Evolutionary conservation across 768 basidiomycete genomes (phyloP).

Genomic region (Daedaleopsis nitida): DNA sequence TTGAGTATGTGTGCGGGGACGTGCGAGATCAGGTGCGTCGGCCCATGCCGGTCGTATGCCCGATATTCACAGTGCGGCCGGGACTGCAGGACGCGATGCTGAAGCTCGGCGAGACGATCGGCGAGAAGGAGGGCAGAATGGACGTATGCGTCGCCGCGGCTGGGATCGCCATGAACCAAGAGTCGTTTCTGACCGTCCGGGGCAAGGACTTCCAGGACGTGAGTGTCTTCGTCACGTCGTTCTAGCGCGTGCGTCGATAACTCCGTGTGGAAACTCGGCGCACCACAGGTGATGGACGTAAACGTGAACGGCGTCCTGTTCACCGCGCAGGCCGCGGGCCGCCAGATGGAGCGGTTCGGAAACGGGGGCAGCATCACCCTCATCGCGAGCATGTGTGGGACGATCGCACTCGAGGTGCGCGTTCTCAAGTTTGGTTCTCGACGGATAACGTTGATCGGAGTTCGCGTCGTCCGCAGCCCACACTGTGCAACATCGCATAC

Average conservation of each 20-base stretch:
- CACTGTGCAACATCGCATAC: slow-evolving; percentile 55
- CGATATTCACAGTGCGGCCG: neutral
- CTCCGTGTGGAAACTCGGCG: too few relatives aligned
- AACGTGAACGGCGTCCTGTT: slow-evolving; percentile 49
- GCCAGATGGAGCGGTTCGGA: slow-evolving; percentile 36
- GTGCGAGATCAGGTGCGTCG: slow-evolving; percentile 58
- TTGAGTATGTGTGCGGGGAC: slow-evolving; percentile 65
- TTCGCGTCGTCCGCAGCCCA: slow-evolving; percentile 40
- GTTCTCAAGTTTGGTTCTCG: neutral
- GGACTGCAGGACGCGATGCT: slow-evolving; percentile 37
- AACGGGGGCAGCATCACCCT: slow-evolving; percentile 40
- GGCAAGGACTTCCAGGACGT: slow-evolving; percentile 64
- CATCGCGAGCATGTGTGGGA: slow-evolving; percentile 44
- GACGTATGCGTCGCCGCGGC: slow-evolving; percentile 79
- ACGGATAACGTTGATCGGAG: neutral
- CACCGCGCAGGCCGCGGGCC: slow-evolving; percentile 37
- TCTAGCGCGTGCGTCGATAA: too few relatives aligned
- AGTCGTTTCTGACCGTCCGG: slow-evolving; percentile 62
- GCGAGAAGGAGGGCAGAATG: slow-evolving; percentile 65
- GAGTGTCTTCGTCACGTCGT: too few relatives aligned
- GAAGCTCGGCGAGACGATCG: slow-evolving; percentile 57
- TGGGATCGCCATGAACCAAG: slow-evolving; percentile 57
- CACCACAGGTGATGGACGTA: slow-evolving; percentile 55
- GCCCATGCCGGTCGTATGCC: neutral
- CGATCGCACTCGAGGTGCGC: slow-evolving; percentile 62